Base-by-base conservation (phyloP, 805 yeast genomes). In the Cyberlindnera veronae region DNA sequence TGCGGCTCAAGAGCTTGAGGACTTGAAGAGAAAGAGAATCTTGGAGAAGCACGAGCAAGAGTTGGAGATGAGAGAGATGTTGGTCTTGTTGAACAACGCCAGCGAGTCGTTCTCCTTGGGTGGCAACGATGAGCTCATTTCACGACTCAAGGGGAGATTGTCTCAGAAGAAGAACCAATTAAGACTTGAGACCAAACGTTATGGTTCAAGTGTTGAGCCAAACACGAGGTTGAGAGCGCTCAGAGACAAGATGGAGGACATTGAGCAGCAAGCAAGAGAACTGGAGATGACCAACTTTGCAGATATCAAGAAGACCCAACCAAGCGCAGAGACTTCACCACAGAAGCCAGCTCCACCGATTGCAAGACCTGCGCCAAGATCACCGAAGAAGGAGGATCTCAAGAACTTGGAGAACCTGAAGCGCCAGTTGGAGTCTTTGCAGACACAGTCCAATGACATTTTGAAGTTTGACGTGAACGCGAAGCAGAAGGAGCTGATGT, bases 221-320 rank as follows among this genome's bases (percentile, higher is more conserved):
- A 83, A 84, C 52, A 74, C 84, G 3, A 69, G 91, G 48, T 64
- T 89, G 37, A 72, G 93, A 45, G 81, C 77, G 32, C 68, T 90
- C 51, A 71, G 96, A 40, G 86, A 82, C 52, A 76, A 82, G 57
- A 88, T 88, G 95, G 95, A 85, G 44, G 81, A 77, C 47, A 71
- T 90, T 38, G 95, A 86, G 57, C 74, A 76, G 34, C 85, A 86
- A 66, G 96, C 96, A 0, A 68, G 95, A 45, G 85, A 84, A 54
- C 69, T 91, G 43, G 97, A 91, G 58, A 81, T 79, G 76, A 83
- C 85, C 16, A 93, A 88, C 49, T 89, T 87, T 53, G 81, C 76
- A 20, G 85, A 79, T 23, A 47, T 41, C 49, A 63, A 45, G 48
- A 57, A 37, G 44, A 42, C 35, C 22, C 36, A 11, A 6, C 49